Evolutionary conservation across 2,329 filamentous ascomycete genomes (phyloP).

Genomic region (Pseudogymnoascus sp.): DNA sequence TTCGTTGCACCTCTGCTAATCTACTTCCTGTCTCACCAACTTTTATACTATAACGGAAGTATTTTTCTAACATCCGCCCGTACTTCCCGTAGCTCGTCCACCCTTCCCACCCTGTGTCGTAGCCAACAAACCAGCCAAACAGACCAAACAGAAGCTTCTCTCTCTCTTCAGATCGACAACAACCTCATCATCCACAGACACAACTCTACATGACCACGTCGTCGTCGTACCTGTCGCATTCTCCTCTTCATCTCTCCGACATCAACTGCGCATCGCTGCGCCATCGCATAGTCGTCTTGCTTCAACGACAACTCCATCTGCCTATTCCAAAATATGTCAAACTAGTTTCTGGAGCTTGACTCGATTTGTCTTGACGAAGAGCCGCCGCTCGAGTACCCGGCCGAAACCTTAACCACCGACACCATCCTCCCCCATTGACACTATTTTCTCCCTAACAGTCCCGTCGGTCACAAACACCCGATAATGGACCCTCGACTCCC

Average conservation of each 20-base stretch:
- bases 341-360: conserved; percentile 9
- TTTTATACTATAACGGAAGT: background rate
- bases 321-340: background rate
- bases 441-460: conserved; percentile 4
- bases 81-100: background rate
- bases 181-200: background rate
- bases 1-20: background rate
- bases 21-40: background rate
- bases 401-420: conserved; percentile 8
- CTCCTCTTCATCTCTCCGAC: background rate
- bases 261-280: background rate
- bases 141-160: conserved; percentile 1
- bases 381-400: background rate
- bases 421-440: background rate
- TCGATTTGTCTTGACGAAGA: background rate
- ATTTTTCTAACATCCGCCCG: background rate
- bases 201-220: background rate
- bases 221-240: background rate
- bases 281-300: background rate
- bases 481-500: conserved; percentile 29
- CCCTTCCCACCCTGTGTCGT: background rate
- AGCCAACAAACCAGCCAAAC: background rate
- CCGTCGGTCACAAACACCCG: conserved; percentile 8
- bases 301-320: background rate
- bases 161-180: conserved; percentile 5